Evolutionary conservation across 345 rosid genomes (phyloP), one percentile per base, ranked within the genome.

Genomic region (Rhodamnia argentea): DNA sequence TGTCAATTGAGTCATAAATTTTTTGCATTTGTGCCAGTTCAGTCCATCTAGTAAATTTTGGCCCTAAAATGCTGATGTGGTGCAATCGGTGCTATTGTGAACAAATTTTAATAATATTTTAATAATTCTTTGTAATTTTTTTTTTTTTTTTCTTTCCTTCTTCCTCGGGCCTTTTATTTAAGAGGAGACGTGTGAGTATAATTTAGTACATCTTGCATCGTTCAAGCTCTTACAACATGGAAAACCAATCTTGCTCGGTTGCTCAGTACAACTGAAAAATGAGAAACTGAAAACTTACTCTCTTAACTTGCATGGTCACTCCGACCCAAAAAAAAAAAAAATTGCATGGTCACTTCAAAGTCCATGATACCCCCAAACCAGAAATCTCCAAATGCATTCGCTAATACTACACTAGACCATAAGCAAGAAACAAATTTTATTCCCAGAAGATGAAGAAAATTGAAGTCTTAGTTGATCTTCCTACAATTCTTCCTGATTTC

Each of bases 401-500:
- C 81, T 37, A 0, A 37, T 70, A 37, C 81, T 0, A 18, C 11
- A 70, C 47, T 37, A 27, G 78, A 70, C 0, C 81, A 40, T 20
- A 18, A 5, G 47, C 81, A 37, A 70, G 47, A 70, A 1, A 44
- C 47, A 37, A 10, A 37, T 37, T 70, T 70, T 70, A 18, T 70
- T 70, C 47, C 81, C 7, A 18, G 24, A 70, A 70, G 37, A 18
- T 37, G 81, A 70, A 37, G 47, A 32, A 32, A 70, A 32, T 16
- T 32, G 32, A 18, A 70, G 42, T 32, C 81, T 90, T 91, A 97
- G 88, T 97, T 97, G 52, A 76, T 51, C 54, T 87, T 90, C 87
- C 97, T 89, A 59, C 98, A 96, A 29, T 92, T 89, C 91, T 90
- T 96, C 87, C 99, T 89, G 44, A 96, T 91, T 90, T 97, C 96